Conservation (phyloP, 257 asterid genomes). For the Solanum pennellii region DNA sequence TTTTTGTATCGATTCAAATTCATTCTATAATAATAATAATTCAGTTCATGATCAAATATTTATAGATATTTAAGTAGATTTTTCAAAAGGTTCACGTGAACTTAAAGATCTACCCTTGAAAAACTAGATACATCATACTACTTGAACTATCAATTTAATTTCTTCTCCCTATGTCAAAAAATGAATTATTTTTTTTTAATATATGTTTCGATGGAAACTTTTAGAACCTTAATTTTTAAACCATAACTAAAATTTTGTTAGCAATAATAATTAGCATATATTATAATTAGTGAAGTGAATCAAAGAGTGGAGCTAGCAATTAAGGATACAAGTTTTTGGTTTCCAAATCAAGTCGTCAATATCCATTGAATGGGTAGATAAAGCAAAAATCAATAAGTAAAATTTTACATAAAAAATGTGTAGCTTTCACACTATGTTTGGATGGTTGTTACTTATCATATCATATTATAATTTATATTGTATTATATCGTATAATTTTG, state of each 20-base stretch:
- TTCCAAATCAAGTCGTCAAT: not conserved
- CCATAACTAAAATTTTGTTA: not conserved
- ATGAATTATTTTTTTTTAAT: not conserved
- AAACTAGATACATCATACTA: not conserved
- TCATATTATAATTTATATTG: not conserved
- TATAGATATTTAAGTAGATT: not conserved
- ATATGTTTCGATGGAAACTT: not conserved
- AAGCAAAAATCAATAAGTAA: not conserved
- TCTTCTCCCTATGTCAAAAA: not conserved
- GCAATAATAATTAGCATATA: not conserved
- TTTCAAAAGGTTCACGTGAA: not conserved
- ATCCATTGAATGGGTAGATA: not conserved
- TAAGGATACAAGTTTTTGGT: not conserved
- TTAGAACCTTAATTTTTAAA: not conserved
- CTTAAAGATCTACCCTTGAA: not conserved
- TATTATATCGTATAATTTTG: not conserved
- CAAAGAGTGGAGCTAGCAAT: not conserved
- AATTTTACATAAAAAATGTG: not conserved
- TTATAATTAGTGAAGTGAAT: not conserved
- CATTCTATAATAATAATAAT: not conserved
- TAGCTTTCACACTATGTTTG: not conserved
- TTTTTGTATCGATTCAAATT: not conserved
- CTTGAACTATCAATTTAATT: not conserved
- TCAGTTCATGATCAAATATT: not conserved
- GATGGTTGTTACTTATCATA: not conserved